Evolutionary conservation across 2,329 filamentous ascomycete species (phyloP), one percentile per base, ranked within the genome.

Genomic region (Drechslera avenae): DNA sequence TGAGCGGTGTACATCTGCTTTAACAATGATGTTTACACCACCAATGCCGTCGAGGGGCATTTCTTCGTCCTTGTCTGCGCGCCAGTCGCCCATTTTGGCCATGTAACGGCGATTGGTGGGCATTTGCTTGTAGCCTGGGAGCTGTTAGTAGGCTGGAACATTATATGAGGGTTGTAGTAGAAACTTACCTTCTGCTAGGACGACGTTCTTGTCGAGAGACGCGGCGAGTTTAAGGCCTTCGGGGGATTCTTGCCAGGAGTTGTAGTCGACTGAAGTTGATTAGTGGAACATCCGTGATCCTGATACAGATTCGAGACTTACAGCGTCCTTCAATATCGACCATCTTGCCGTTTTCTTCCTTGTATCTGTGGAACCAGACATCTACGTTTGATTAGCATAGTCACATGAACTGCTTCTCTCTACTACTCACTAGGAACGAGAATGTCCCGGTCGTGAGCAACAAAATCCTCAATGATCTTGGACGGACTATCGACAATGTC

Each of bases 211-310:
- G 60, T 88, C 83, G 16, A 97, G 81, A 45, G 79, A 84, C 5
- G 82, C 78, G n/a, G 87, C 81, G 46, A 97, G 82, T 67, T 86
- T 88, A 52, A 88, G 84, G 39, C 84, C 91, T 74, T 93, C 89
- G 43, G 92, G 87, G 8, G 93, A 93, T 77, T 99, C 94, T 64
- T 96, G 84, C 94, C 94, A 99, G 1, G 94, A 97, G 76, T 99
- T 99, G 79, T 99, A 99, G 73, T 99, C 94, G 71, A 97, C 90
- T 94, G 54, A 2, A 12, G 7, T 26, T 31, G 13, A 37, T 55
- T 46, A 57, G 51, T 26, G 19, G 16, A 6, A 7, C 14, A 14
- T 10, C 13, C 9, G 19, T 14, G 8, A n/a, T 18, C 5, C 9
- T 34, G 7, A n/a, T n/a, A n/a, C n/a, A n/a, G 18, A 4, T 12